A percentile compares a stretch with the other conserved stretches of the same genome.
Evolutionary conservation across 495 filamentous ascomycete genomes (phyloP).

Genomic region (Physcia stellaris): DNA sequence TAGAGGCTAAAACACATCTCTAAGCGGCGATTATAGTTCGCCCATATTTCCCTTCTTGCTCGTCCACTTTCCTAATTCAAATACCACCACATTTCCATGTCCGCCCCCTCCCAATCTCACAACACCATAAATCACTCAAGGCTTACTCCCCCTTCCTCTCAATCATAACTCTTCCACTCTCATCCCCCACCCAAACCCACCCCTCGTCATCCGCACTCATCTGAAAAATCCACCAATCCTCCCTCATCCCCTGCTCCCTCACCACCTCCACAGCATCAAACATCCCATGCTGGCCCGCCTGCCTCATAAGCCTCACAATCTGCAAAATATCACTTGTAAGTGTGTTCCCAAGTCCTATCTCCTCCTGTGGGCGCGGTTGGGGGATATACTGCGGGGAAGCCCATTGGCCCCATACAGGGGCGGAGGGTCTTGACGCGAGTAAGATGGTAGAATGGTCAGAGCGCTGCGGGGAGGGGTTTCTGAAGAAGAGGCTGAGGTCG

Average conservation of each 20-base stretch:
- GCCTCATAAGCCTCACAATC: background rate
- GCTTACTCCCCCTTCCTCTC: no score
- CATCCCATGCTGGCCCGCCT: background rate
- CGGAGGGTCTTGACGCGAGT: background rate
- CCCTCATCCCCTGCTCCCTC: slow-evolving; percentile 1
- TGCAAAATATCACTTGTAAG: slow-evolving; percentile 1
- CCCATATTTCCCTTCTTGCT: no score
- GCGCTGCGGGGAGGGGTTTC: background rate
- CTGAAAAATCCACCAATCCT: slow-evolving; percentile 1
- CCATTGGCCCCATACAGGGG: slow-evolving; percentile 1
- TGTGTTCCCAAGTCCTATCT: background rate
- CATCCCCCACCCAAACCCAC: slow-evolving; percentile 2
- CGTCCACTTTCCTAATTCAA: no score
- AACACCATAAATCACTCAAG: no score
- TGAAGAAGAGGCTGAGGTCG: slow-evolving; percentile 1
- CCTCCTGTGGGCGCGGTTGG: background rate
- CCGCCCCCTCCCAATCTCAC: no score
- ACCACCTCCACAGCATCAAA: background rate
- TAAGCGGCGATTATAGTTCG: no score
- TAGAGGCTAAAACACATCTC: no score
- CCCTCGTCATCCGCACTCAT: background rate
- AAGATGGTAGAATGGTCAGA: background rate
- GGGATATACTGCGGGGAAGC: background rate
- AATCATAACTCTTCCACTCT: slow-evolving; percentile 1
- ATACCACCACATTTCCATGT: no score